Evolutionary conservation across 495 filamentous ascomycete species (phyloP).

Genomic region (Sordaria brevicollis): DNA sequence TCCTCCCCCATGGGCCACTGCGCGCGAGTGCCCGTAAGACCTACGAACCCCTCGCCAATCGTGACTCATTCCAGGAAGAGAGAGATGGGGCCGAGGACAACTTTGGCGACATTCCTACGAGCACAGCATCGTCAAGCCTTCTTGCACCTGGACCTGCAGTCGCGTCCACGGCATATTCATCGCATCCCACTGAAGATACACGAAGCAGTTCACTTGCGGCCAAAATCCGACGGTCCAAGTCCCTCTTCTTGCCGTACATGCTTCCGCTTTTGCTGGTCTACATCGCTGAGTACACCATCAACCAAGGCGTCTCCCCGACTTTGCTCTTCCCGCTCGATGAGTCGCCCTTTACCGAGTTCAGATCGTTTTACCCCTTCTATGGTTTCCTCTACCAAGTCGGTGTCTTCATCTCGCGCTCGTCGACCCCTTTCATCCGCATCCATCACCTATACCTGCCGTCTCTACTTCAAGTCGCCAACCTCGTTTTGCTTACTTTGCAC

Average conservation of each 20-base stretch:
- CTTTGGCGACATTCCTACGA: slow-evolving; percentile 22
- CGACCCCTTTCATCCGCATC: slow-evolving; percentile 74
- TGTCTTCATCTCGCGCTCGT: slow-evolving; percentile 89
- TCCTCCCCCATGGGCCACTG: slow-evolving; percentile 60
- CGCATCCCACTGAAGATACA: slow-evolving; percentile 2
- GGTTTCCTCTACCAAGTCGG: slow-evolving; percentile 86
- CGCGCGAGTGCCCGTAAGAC: slow-evolving; percentile 24
- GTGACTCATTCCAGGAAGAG: slow-evolving; percentile 21
- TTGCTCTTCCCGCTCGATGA: slow-evolving; percentile 70
- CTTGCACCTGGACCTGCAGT: slow-evolving; percentile 22
- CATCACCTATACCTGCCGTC: slow-evolving; percentile 73
- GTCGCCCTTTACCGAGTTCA: slow-evolving; percentile 69
- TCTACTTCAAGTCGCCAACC: slow-evolving; percentile 72
- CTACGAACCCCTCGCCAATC: slow-evolving; percentile 29
- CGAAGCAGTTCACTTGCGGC: slow-evolving; percentile 29
- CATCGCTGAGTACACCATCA: slow-evolving; percentile 92
- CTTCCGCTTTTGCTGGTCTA: slow-evolving; percentile 86
- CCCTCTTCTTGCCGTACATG: slow-evolving; percentile 56
- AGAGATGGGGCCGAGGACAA: slow-evolving; percentile 20
- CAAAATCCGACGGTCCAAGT: slow-evolving; percentile 33
- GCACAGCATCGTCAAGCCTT: slow-evolving; percentile 24
- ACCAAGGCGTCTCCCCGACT: slow-evolving; percentile 83
- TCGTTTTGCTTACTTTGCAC: slow-evolving; percentile 63
- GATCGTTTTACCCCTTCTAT: slow-evolving; percentile 86
- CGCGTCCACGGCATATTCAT: slow-evolving; percentile 17